Percentiles rank a stretch among this genome's conserved stretches.
phyloP scores from a whole-genome alignment of 208 protist species.

The Pavlovales sp. region DNA sequence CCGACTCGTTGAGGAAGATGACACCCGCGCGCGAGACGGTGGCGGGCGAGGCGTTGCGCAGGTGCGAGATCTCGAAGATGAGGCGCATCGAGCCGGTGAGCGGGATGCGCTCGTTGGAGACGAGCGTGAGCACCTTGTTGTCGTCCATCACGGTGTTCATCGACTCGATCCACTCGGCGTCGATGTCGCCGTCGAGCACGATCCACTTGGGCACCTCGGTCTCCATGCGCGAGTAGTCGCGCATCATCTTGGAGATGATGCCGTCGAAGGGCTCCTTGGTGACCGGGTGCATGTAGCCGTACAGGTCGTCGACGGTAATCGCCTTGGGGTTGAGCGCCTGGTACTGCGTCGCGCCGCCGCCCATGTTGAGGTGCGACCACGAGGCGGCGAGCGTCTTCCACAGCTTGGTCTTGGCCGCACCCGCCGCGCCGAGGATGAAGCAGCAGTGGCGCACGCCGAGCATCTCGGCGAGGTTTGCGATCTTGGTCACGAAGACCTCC shows the following conservation, averaged over 20 bases:
- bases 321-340: constrained; percentile 94
- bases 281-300: constrained; percentile 86
- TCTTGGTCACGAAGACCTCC: constrained; percentile 95
- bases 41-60: constrained; percentile 93
- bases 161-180: constrained; percentile 98
- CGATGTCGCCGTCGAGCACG: constrained; percentile 95
- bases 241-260: constrained; percentile 93
- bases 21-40: constrained; percentile 95
- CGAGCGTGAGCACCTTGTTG: constrained; percentile 97
- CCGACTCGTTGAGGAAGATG: constrained; percentile 93
- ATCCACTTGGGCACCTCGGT: constrained; percentile 82
- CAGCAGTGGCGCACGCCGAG: constrained; percentile 96
- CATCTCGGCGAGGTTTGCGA: constrained; percentile 96
- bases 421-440: constrained; percentile 93
- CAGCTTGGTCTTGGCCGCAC: constrained; percentile 89
- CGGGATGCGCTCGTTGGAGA: constrained; percentile 96
- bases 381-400: constrained; percentile 88
- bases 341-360: constrained; percentile 76
- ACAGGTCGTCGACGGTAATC: constrained; percentile 95
- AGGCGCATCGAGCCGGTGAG: constrained; percentile 94
- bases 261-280: constrained; percentile 97
- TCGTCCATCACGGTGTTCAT: constrained; percentile 96
- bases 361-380: constrained; percentile 69
- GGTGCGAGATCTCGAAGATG: constrained; percentile 94
- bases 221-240: constrained; percentile 79